phyloP scores from a whole-genome alignment of 1,139 yeast genomes.

The Geotrichum citri-aurantii region DNA sequence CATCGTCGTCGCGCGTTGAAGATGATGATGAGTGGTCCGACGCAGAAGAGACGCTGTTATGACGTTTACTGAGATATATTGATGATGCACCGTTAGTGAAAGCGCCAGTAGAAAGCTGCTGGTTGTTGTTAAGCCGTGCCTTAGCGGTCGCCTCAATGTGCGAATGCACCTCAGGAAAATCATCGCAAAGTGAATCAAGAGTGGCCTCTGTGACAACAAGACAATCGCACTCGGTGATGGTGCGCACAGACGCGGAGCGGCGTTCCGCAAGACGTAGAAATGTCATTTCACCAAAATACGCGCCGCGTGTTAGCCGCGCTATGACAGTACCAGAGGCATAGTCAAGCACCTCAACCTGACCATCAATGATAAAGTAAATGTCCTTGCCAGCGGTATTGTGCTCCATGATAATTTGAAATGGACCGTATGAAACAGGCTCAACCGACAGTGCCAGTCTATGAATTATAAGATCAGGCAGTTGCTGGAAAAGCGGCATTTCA shows the following conservation, averaged over 20 bases:
- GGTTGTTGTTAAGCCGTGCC: conserved; percentile 49
- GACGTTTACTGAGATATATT: conserved; percentile 1
- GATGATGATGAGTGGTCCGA: conserved; percentile 1
- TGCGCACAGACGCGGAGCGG: conserved; percentile 58
- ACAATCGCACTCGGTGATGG: conserved; percentile 55
- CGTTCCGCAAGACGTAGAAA: conserved; percentile 48
- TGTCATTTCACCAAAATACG: conserved; percentile 74
- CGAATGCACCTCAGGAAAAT: conserved; percentile 53
- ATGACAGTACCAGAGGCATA: conserved; percentile 38
- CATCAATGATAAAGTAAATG: conserved; percentile 59
- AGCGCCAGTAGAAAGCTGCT: conserved; percentile 24
- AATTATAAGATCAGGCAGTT: conserved; percentile 51
- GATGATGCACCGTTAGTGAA: background rate
- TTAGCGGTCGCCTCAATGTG: conserved; percentile 59
- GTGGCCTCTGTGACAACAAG: conserved; percentile 52
- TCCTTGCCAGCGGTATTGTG: conserved; percentile 59
- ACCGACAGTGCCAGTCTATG: conserved; percentile 60
- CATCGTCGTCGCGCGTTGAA: conserved; percentile 8
- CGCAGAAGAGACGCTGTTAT: conserved; percentile 3
- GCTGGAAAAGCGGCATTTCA: conserved; percentile 52
- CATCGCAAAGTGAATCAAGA: conserved; percentile 47
- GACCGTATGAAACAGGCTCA: conserved; percentile 48
- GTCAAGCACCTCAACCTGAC: conserved; percentile 65
- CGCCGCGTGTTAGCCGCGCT: conserved; percentile 57
- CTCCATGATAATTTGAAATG: conserved; percentile 55